phyloP scores from a whole-genome alignment of 1,139 yeast genomes.

The Suhomyces anneliseae region DNA sequence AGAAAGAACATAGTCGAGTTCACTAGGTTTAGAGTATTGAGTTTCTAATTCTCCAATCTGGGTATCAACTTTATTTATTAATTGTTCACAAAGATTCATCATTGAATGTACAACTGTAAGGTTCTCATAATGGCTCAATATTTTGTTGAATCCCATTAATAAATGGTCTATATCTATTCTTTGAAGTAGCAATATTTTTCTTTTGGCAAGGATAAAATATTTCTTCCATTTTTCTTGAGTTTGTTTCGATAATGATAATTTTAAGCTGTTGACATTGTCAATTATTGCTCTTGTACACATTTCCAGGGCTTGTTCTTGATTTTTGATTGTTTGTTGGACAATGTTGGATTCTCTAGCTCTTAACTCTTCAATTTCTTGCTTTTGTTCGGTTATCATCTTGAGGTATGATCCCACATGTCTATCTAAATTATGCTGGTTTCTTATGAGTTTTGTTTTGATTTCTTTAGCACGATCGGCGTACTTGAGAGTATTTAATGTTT shows the following conservation, averaged over 20 bases:
- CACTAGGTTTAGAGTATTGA: slow-evolving; percentile 49
- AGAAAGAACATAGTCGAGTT: slow-evolving; percentile 49
- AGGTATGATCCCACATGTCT: slow-evolving; percentile 87
- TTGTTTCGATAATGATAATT: slow-evolving; percentile 39
- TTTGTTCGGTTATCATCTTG: slow-evolving; percentile 83
- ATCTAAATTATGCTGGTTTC: slow-evolving; percentile 76
- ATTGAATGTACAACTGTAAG: slow-evolving; percentile 7
- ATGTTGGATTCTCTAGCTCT: slow-evolving; percentile 52
- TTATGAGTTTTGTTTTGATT: slow-evolving; percentile 74
- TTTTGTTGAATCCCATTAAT: slow-evolving; percentile 5
- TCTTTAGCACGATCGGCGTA: slow-evolving; percentile 91
- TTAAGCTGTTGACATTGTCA: slow-evolving; percentile 41
- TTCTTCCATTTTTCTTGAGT: slow-evolving; percentile 47
- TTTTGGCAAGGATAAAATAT: slow-evolving; percentile 55
- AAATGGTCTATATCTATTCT: slow-evolving; percentile 28
- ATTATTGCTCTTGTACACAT: slow-evolving; percentile 39
- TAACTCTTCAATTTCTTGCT: slow-evolving; percentile 71
- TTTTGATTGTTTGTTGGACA: slow-evolving; percentile 34
- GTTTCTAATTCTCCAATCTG: slow-evolving; percentile 54
- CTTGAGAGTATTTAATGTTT: slow-evolving; percentile 83
- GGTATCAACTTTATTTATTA: slow-evolving; percentile 25
- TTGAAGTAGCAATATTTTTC: slow-evolving; percentile 52
- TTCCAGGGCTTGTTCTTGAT: slow-evolving; percentile 30
- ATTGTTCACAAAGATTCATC: slow-evolving; percentile 25
- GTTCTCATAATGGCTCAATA: slow-evolving; percentile 1